Evolutionary conservation across 257 asterid genomes (phyloP).

Genomic region (Solanum chilense): DNA sequence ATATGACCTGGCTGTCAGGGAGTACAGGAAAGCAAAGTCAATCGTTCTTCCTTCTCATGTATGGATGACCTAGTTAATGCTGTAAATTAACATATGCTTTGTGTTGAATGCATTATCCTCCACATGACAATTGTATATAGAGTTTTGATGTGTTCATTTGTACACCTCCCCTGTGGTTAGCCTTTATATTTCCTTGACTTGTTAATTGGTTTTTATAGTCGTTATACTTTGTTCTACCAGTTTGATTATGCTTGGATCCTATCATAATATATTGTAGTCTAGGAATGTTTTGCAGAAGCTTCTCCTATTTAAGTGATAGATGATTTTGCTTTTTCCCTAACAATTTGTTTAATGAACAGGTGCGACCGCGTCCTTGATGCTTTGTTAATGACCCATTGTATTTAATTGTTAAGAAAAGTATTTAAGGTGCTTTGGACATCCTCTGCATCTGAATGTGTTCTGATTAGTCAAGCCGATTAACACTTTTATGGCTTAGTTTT

Average conservation of each 20-base stretch:
- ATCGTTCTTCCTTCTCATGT: slow-evolving; percentile 98
- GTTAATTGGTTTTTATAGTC: not conserved
- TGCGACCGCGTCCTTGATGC: not conserved
- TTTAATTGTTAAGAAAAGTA: not conserved
- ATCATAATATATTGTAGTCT: not conserved
- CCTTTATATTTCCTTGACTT: not conserved
- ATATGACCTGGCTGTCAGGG: slow-evolving; percentile 97
- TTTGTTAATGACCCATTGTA: not conserved
- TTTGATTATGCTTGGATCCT: not conserved
- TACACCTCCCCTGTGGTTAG: not conserved
- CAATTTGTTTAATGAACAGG: not conserved
- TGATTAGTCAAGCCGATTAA: not conserved
- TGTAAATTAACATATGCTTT: not conserved
- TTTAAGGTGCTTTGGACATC: not conserved
- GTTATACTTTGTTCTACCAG: not conserved
- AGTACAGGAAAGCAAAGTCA: slow-evolving; percentile 97
- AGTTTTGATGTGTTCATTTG: not conserved
- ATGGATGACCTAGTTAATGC: slow-evolving; percentile 8
- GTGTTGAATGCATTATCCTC: not conserved
- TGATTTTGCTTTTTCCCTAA: not conserved
- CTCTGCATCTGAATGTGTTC: not conserved
- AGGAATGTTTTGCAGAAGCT: not conserved
- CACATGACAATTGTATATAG: not conserved
- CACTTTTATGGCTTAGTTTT: not conserved
- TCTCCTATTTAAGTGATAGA: not conserved